Base-by-base conservation (phyloP, 352 stramenopile genomes). In the Globisporangium lucens region DNA sequence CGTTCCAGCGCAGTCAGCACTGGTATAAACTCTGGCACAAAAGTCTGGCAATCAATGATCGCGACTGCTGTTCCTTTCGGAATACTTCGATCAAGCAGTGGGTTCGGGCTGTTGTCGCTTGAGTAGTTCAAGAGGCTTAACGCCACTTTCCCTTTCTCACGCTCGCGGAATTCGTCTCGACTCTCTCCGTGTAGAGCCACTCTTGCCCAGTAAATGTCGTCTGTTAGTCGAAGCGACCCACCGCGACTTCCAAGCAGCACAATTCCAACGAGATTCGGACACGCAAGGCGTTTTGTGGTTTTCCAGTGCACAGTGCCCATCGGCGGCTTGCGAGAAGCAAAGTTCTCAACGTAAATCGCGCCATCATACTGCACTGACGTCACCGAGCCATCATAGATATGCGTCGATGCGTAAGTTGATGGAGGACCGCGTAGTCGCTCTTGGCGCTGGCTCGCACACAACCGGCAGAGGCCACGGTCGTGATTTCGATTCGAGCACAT, bases 31-130 rank as follows among this genome's bases (percentile, higher is more conserved):
- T 97, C 89, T 0, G 88, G 88, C 1, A 94, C 87, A 70, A 97
- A 97, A 8, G 85, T 89, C 68, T 90, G 82, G 52, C 87, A 96
- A 63, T 97, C 88, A 68, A 97, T 92, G 55, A 97, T 89, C 10
- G 81, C 88, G 47, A 97, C 71, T 33, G 75, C 67, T 30, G 80
- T 64, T 13, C 85, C 87, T 58, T 77, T 74, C 52, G 73, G 70
- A 6, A 94, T 76, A 46, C 77, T 83, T 30, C 82, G 76, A 1
- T 58, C 51, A 47, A 89, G 49, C 47, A 92, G 52, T 0, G 77
- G 66, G 55, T 90, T 92, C 17, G 74, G 86, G 10, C 78, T 80
- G 20, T 91, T 75, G 62, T 91, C 85, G 12, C 72, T 72, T 0
- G 76, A 71, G 55, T 92, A 90, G 59, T 91, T 86, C 0, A 93